phyloP scores from a whole-genome alignment of 2,329 filamentous ascomycete genomes.

The Curvularia sp. region DNA sequence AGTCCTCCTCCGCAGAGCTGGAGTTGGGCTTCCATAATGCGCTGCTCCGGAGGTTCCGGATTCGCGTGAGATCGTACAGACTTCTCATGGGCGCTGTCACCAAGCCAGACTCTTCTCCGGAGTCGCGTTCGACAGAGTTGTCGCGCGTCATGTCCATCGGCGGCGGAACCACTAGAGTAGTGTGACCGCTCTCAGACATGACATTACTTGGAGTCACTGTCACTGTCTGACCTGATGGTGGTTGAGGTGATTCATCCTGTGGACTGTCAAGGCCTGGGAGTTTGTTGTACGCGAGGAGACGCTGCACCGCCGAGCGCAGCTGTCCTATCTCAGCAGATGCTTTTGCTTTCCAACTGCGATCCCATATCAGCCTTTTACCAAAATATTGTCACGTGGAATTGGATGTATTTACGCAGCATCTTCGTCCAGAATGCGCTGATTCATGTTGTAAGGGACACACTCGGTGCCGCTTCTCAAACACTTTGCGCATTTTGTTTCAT shows the following conservation, averaged over 20 bases:
- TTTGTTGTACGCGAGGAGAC: conserved; percentile 37
- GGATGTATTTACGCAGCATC: conserved; percentile 37
- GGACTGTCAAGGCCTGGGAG: conserved; percentile 34
- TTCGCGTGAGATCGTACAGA: conserved; percentile 44
- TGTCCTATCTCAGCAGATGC: conserved; percentile 35
- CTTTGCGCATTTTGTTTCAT: conserved; percentile 44
- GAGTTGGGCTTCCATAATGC: conserved; percentile 33
- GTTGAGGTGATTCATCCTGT: conserved; percentile 21
- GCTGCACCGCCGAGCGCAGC: conserved; percentile 37
- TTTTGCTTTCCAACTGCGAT: conserved; percentile 42
- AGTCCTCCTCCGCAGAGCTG: conserved; percentile 40
- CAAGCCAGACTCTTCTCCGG: conserved; percentile 35
- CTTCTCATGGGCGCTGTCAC: conserved; percentile 45
- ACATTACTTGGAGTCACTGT: conserved; percentile 36
- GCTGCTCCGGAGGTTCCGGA: conserved; percentile 43
- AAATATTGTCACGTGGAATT: neutral
- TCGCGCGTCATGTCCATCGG: conserved; percentile 47
- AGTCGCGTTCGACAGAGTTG: conserved; percentile 41
- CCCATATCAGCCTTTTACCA: neutral
- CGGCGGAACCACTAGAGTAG: conserved; percentile 35
- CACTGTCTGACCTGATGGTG: conserved; percentile 19
- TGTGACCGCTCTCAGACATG: conserved; percentile 33
- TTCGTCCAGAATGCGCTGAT: conserved; percentile 44
- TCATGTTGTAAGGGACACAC: conserved; percentile 72
- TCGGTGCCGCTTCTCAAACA: conserved; percentile 67